phyloP scores from a whole-genome alignment of 371 early-diverging fungal genomes.

The Actinomucor elegans region DNA sequence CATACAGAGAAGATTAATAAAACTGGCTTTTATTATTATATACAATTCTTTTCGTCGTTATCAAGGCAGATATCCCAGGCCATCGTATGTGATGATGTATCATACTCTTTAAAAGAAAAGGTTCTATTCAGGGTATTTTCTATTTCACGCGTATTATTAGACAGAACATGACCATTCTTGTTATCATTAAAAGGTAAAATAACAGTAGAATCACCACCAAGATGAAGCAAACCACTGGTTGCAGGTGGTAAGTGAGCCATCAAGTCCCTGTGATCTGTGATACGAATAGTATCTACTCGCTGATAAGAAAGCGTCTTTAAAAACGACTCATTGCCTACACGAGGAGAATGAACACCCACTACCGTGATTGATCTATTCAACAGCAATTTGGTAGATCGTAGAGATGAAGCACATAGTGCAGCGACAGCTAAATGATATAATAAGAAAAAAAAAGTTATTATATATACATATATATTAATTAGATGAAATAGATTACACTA shows the following conservation, averaged over 20 bases:
- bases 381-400: slow-evolving; percentile 33
- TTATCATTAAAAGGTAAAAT: slow-evolving; percentile 10
- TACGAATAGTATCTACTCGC: slow-evolving; percentile 33
- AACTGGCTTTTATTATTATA: neutral
- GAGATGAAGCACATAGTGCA: slow-evolving; percentile 38
- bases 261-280: slow-evolving; percentile 23
- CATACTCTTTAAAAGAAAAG: slow-evolving; percentile 8
- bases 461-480: neutral
- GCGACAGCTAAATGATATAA: slow-evolving; percentile 37
- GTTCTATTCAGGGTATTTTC: slow-evolving; percentile 19
- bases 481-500: slow-evolving; percentile 6
- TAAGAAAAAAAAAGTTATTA: no score
- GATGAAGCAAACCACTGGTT: slow-evolving; percentile 36
- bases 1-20: slow-evolving; percentile 28
- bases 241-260: slow-evolving; percentile 40
- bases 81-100: neutral
- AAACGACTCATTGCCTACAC: slow-evolving; percentile 33
- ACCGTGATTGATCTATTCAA: slow-evolving; percentile 28
- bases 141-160: slow-evolving; percentile 2
- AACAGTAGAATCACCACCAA: slow-evolving; percentile 32
- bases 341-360: slow-evolving; percentile 30
- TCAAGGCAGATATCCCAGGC: slow-evolving; percentile 15
- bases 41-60: neutral
- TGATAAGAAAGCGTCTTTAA: slow-evolving; percentile 18
- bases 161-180: no score